Percentiles rank a stretch among this genome's conserved stretches.
These are phyloP conservation scores for Vigna reflexopilosa DNA, from an alignment of 306 rosid species.

Conservation along the genomic window DNA sequence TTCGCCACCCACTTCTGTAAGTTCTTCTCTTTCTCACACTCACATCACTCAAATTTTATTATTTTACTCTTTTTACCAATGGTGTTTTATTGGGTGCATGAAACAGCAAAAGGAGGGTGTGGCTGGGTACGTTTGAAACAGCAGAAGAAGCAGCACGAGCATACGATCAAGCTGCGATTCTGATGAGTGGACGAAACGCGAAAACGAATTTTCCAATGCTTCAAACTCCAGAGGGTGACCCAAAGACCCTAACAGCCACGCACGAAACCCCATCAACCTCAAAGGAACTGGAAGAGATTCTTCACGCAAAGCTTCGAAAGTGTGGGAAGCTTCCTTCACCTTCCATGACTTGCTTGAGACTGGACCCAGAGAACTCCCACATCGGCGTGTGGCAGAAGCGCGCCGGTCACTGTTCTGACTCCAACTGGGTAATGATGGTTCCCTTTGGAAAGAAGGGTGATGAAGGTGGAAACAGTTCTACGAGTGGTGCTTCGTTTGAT, in stretches of 20 bases:
- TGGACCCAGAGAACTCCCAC: slow-evolving; percentile 80
- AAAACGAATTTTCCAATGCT: slow-evolving; percentile 83
- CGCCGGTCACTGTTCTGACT: slow-evolving; percentile 67
- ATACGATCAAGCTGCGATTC: slow-evolving; percentile 92
- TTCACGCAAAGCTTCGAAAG: slow-evolving; percentile 81
- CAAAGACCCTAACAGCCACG: background rate
- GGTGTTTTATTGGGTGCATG: too few species aligned
- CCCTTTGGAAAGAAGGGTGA: slow-evolving; percentile 49
- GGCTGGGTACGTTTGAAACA: slow-evolving; percentile 98
- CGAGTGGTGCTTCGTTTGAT: background rate
- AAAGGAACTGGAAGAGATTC: slow-evolving; percentile 66
- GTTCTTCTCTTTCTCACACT: background rate
- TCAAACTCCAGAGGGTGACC: slow-evolving; percentile 47
- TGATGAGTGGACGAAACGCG: slow-evolving; percentile 94
- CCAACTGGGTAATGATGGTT: slow-evolving; percentile 82
- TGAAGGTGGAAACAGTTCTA: background rate
- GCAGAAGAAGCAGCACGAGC: slow-evolving; percentile 98
- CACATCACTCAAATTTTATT: too few species aligned
- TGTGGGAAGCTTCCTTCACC: slow-evolving; percentile 73
- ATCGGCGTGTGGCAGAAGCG: slow-evolving; percentile 94
- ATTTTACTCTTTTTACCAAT: too few species aligned
- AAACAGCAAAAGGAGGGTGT: slow-evolving; percentile 90
- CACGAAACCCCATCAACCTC: slow-evolving; percentile 34
- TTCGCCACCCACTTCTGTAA: slow-evolving; percentile 95
- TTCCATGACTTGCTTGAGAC: slow-evolving; percentile 87